Conservation (phyloP, 169 alveolate genomes). For the Plasmodium chabaudi region DNA sequence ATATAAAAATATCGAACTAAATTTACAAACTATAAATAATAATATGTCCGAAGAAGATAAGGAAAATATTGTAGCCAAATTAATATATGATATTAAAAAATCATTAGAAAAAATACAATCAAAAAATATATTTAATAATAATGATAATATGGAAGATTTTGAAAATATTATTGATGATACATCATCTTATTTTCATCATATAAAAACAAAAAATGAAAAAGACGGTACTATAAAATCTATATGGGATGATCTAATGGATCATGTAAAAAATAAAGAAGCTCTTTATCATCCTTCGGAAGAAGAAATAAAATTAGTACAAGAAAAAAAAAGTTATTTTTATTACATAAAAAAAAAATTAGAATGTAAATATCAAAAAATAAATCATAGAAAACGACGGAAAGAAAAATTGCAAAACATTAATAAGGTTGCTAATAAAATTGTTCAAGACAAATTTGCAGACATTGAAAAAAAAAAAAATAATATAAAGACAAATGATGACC, state of each 20-base stretch:
- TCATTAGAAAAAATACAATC: constrained; percentile 29
- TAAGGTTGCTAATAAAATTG: constrained; percentile 38
- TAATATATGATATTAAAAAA: constrained; percentile 68
- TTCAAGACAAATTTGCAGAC: constrained; percentile 51
- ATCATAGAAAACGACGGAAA: constrained; percentile 64
- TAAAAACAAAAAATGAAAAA: not conserved
- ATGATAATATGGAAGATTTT: constrained; percentile 28
- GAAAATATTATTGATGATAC: constrained; percentile 22
- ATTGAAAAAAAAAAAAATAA: constrained; percentile 7
- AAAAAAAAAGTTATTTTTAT: constrained; percentile 54
- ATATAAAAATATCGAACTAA: constrained; percentile 42
- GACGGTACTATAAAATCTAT: constrained; percentile 29
- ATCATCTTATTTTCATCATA: not conserved
- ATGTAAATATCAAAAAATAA: constrained; percentile 52
- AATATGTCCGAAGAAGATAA: constrained; percentile 53
- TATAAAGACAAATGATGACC: constrained; percentile 5
- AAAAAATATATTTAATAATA: constrained; percentile 20
- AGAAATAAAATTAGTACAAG: constrained; percentile 22
- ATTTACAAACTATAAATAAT: constrained; percentile 46
- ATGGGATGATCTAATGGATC: constrained; percentile 65
- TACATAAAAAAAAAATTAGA: constrained; percentile 74
- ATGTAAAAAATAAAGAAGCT: constrained; percentile 71
- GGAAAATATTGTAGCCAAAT: constrained; percentile 49
- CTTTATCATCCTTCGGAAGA: constrained; percentile 71
- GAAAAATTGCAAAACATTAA: constrained; percentile 36